Percentiles rank a stretch among this genome's conserved stretches.
Conservation (phyloP, 805 yeast species). For the Starmerella potacharoeniae region DNA sequence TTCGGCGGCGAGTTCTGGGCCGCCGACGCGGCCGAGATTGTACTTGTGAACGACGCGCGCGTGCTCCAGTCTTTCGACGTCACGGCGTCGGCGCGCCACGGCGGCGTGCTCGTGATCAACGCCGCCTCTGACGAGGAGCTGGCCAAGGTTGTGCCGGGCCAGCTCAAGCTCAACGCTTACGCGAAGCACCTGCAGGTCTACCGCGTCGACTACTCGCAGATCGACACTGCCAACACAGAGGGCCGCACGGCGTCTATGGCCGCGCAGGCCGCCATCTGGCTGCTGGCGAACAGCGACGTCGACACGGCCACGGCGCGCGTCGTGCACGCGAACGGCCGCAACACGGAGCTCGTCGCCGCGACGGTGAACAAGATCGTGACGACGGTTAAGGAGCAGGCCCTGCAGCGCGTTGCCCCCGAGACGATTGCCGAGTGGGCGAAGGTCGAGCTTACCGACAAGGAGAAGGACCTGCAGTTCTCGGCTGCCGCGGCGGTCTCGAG, state of each 20-base stretch:
- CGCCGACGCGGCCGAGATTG: constrained; percentile 51
- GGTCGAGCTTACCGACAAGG: constrained; percentile 19
- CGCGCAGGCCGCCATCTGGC: constrained; percentile 73
- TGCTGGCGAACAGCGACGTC: constrained; percentile 48
- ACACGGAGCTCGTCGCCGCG: constrained; percentile 64
- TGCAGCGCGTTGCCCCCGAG: constrained; percentile 29
- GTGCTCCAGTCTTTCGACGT: constrained; percentile 52
- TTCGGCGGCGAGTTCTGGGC: constrained; percentile 26
- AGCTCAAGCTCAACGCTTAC: constrained; percentile 43
- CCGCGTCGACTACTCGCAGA: constrained; percentile 53
- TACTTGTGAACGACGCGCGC: constrained; percentile 49
- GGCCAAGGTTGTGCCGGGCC: constrained; percentile 42
- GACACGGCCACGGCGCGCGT: constrained; percentile 65
- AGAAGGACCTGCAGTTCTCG: constrained; percentile 9
- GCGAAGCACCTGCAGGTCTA: constrained; percentile 42
- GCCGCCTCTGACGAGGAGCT: constrained; percentile 36
- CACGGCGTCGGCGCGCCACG: constrained; percentile 43
- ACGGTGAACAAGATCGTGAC: constrained; percentile 33
- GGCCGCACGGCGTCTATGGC: constrained; percentile 69
- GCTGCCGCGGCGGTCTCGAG: constrained; percentile 19
- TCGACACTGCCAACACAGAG: constrained; percentile 46
- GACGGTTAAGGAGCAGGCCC: constrained; percentile 24
- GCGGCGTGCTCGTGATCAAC: constrained; percentile 41
- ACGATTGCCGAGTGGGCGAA: constrained; percentile 28
- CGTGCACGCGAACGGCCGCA: constrained; percentile 69